phyloP scores from a whole-genome alignment of 148 eudicot genomes.

The Gaultheria prostrata region DNA sequence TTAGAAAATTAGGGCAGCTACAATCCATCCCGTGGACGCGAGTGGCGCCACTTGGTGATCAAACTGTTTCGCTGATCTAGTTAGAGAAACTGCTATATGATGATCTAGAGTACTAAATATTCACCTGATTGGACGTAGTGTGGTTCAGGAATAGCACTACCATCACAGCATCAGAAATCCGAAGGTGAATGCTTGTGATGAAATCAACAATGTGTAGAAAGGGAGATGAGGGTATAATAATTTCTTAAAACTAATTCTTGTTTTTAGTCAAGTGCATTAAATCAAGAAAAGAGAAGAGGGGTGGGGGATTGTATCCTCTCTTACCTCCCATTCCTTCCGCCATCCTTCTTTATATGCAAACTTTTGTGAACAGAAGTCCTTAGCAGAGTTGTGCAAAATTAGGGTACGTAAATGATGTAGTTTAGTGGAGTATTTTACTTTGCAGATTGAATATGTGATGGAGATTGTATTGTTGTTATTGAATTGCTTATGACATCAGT shows the following conservation, averaged over 20 bases:
- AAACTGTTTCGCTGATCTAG: background rate
- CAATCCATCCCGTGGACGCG: background rate
- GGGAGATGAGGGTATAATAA: background rate
- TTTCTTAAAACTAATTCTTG: background rate
- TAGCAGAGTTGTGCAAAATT: background rate
- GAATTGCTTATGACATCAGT: background rate
- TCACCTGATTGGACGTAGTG: background rate
- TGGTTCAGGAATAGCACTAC: slow-evolving; percentile 2
- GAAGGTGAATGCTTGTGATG: background rate
- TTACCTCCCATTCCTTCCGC: background rate
- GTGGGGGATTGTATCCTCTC: background rate
- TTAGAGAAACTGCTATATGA: background rate
- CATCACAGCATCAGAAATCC: background rate
- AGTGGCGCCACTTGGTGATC: background rate
- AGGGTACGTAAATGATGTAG: background rate
- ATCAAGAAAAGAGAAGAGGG: background rate
- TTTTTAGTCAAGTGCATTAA: background rate
- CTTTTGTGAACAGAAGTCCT: background rate
- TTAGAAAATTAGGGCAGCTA: background rate
- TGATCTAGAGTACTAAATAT: background rate
- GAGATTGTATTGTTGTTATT: background rate
- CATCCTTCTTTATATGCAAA: background rate
- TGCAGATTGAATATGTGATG: background rate
- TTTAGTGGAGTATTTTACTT: background rate
- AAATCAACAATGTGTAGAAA: background rate